A percentile compares a stretch with the other conserved stretches of the same genome.
These are phyloP conservation scores for Amylocystis lapponica DNA, from an alignment of 768 basidiomycete genomes.

Conservation along the genomic window DNA sequence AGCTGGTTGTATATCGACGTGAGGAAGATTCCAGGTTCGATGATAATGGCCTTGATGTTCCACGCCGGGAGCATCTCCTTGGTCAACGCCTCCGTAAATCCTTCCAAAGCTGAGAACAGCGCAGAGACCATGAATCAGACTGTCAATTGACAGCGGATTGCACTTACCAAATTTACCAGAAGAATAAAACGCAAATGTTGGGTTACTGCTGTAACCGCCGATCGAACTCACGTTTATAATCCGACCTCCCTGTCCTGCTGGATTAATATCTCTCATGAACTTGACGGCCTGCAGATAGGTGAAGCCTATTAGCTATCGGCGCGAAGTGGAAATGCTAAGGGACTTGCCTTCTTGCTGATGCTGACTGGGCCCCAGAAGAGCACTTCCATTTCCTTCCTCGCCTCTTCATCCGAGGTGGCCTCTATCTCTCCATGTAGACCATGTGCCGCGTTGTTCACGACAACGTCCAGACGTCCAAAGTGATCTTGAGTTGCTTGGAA, in stretches of 20 bases:
- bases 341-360: slow-evolving; percentile 32
- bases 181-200: slow-evolving; percentile 26
- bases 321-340: slow-evolving; percentile 17
- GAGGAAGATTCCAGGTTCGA: slow-evolving; percentile 17
- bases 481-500: slow-evolving; percentile 7
- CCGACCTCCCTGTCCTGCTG: slow-evolving; percentile 11
- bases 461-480: slow-evolving; percentile 27
- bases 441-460: slow-evolving; percentile 24
- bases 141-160: neutral
- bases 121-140: too few relatives aligned
- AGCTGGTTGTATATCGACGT: too few relatives aligned
- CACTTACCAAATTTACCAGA: slow-evolving; percentile 34
- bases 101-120: slow-evolving; percentile 13
- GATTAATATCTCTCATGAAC: slow-evolving; percentile 12
- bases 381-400: slow-evolving; percentile 32
- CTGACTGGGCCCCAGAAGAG: slow-evolving; percentile 41
- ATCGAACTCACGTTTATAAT: slow-evolving; percentile 28
- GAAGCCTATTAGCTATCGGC: neutral
- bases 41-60: slow-evolving; percentile 13
- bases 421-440: slow-evolving; percentile 31
- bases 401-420: slow-evolving; percentile 26
- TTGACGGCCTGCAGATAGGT: slow-evolving; percentile 6
- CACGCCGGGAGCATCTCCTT: slow-evolving; percentile 14
- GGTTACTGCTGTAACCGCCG: slow-evolving; percentile 28
- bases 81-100: slow-evolving; percentile 14